phyloP scores from a whole-genome alignment of 257 asterid species.

The Solanum chiquidenum region DNA sequence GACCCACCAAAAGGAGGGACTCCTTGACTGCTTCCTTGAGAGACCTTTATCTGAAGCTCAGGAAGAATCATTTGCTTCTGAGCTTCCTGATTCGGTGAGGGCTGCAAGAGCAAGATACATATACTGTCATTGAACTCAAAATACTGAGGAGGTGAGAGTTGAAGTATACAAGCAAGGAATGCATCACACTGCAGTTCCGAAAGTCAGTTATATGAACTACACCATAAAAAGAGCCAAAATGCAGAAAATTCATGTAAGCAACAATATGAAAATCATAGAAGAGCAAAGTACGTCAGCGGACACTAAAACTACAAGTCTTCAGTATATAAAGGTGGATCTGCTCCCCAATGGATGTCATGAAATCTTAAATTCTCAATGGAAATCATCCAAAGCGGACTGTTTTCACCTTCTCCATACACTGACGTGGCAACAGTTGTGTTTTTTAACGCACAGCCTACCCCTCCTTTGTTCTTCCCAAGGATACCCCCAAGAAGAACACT shows the following conservation, averaged over 20 bases:
- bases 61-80: constrained; percentile 53
- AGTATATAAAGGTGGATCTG: neutral
- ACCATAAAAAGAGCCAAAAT: neutral
- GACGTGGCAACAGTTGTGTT: neutral
- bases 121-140: neutral
- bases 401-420: neutral
- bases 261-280: neutral
- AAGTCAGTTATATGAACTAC: neutral
- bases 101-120: constrained; percentile 20
- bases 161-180: neutral
- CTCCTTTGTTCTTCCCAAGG: neutral
- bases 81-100: constrained; percentile 51
- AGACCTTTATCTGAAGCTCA: constrained; percentile 52
- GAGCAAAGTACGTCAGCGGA: neutral
- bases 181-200: neutral
- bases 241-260: neutral
- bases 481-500: neutral
- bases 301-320: neutral
- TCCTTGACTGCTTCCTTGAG: constrained; percentile 36
- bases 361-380: neutral
- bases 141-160: neutral
- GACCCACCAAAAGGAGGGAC: constrained; percentile 24
- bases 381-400: neutral
- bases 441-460: neutral
- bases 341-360: neutral